Evolutionary conservation across 129 eudicot genomes (phyloP).

Genomic region (Logfia minima): DNA sequence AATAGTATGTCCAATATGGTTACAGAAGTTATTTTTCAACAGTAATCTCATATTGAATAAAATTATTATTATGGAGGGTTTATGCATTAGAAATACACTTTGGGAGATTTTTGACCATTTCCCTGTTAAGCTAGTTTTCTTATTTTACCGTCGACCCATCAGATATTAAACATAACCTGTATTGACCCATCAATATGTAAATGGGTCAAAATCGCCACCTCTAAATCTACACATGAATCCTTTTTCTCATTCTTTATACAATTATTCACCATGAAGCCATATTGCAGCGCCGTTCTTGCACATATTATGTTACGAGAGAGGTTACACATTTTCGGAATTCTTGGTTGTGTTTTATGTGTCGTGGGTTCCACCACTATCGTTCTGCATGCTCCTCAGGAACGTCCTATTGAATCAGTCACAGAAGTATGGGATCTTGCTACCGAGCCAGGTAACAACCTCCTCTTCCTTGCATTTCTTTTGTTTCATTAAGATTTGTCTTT

Average conservation of each 20-base stretch:
- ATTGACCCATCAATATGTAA: background rate
- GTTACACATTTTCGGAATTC: slow-evolving; percentile 85
- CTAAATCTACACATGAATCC: background rate
- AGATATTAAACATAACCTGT: no score
- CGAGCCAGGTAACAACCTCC: slow-evolving; percentile 72
- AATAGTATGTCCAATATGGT: background rate
- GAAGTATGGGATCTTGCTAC: slow-evolving; percentile 99
- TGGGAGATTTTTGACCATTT: no score
- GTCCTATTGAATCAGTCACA: slow-evolving; percentile 75
- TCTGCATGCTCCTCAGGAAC: slow-evolving; percentile 91
- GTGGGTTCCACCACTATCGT: slow-evolving; percentile 96
- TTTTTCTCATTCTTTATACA: background rate
- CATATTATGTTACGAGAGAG: slow-evolving; percentile 79
- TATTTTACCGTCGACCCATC: no score
- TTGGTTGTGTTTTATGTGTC: slow-evolving; percentile 91
- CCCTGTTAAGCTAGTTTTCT: no score
- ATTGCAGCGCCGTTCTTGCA: slow-evolving; percentile 94
- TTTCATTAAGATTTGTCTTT: background rate
- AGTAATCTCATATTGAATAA: background rate
- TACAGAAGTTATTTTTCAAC: background rate
- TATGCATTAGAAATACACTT: background rate
- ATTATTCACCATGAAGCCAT: slow-evolving; percentile 33
- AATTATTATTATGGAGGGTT: no score
- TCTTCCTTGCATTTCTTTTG: background rate
- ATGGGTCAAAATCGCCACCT: background rate